A percentile compares a stretch with the other conserved stretches of the same genome.
phyloP scores from a whole-genome alignment of 2,329 filamentous ascomycete genomes.

The Mariannaea sp. region DNA sequence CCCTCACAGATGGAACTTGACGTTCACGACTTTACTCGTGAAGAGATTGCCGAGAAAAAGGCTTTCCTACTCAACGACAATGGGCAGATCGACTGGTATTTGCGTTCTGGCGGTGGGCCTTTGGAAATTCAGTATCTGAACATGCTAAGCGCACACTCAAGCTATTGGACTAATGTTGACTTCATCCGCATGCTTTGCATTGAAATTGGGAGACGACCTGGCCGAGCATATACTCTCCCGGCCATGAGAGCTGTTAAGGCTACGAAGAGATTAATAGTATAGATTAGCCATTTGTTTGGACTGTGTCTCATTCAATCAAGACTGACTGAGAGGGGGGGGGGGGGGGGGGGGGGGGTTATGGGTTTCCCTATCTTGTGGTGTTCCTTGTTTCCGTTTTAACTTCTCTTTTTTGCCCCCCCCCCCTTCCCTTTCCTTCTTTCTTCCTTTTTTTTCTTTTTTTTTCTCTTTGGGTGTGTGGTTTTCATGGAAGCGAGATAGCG shows the following conservation, averaged over 20 bases:
- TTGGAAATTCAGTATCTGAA: conserved; percentile 96
- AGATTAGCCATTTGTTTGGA: conserved; percentile 4
- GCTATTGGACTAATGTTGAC: conserved; percentile 87
- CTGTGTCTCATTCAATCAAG: background rate
- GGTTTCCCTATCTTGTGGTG: no score
- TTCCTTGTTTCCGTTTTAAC: no score
- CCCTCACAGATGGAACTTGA: conserved; percentile 83
- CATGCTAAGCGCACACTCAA: conserved; percentile 94
- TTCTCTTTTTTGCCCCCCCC: no score
- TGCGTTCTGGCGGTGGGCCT: conserved; percentile 82
- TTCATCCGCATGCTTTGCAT: conserved; percentile 90
- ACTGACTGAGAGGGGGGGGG: no score
- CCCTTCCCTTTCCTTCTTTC: no score
- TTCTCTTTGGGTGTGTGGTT: background rate
- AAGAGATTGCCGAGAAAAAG: conserved; percentile 89
- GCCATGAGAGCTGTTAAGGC: conserved; percentile 64
- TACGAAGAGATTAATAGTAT: conserved; percentile 45
- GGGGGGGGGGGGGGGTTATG: no score
- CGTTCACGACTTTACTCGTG: conserved; percentile 90
- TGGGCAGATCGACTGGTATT: conserved; percentile 89
- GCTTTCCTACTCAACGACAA: conserved; percentile 92
- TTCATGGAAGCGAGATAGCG: background rate
- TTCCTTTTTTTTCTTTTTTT: no score
- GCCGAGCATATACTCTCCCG: conserved; percentile 63
- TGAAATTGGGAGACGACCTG: conserved; percentile 78